These are phyloP conservation scores for Solanum etuberosum DNA, from an alignment of 257 asterid species.

Conservation along the genomic window DNA sequence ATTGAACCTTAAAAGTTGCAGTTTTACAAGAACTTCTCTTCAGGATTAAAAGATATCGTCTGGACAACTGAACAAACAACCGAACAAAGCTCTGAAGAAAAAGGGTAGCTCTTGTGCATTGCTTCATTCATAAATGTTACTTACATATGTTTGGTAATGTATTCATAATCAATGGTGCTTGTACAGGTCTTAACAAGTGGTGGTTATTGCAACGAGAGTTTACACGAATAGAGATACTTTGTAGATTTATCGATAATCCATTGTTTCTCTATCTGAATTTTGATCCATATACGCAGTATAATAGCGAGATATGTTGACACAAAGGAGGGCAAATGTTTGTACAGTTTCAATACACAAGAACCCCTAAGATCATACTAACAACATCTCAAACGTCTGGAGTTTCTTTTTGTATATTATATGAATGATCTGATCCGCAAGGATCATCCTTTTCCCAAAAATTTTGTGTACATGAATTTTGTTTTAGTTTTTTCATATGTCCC, in stretches of 20 bases:
- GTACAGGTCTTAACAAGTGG: neutral
- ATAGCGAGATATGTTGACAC: neutral
- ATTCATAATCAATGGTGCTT: neutral
- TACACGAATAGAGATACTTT: neutral
- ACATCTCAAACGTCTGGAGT: neutral
- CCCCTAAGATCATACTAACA: neutral
- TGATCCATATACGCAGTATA: neutral
- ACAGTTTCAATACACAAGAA: neutral
- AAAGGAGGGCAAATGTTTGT: neutral
- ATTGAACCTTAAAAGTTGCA: conserved; percentile 8
- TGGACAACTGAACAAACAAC: conserved; percentile 47
- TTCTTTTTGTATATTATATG: neutral
- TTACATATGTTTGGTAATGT: neutral
- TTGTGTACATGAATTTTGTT: neutral
- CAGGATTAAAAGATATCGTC: conserved; percentile 62
- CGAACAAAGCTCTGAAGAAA: conserved; percentile 27
- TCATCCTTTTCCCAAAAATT: neutral
- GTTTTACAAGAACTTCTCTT: conserved; percentile 65
- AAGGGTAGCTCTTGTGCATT: conserved; percentile 10
- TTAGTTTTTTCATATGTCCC: neutral
- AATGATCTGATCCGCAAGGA: neutral
- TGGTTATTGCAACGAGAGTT: neutral
- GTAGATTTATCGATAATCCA: neutral
- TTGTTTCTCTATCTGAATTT: neutral
- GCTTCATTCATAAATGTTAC: neutral